phyloP scores from a whole-genome alignment of 768 basidiomycete species.

The Macrolepiota albuminosa region DNA sequence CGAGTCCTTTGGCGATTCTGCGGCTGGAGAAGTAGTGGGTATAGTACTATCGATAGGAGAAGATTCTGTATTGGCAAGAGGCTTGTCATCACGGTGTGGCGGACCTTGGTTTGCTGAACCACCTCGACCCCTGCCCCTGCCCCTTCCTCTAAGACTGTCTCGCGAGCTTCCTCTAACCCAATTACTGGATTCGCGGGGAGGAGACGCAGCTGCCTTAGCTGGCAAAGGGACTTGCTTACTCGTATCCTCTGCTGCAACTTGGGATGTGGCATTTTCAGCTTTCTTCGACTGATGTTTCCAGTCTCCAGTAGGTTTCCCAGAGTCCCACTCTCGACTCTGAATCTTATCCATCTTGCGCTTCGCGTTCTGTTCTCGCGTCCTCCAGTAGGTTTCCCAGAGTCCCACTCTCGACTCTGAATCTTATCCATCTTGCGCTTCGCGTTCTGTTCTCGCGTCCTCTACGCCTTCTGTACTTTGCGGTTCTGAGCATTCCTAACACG shows the following conservation, averaged over 20 bases:
- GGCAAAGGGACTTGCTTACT: conserved; percentile 3
- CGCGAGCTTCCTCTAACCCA: conserved; percentile 27
- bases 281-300: conserved; percentile 23
- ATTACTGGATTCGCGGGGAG: conserved; percentile 13
- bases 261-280: conserved; percentile 8
- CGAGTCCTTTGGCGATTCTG: conserved; percentile 2
- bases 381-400: conserved; percentile 57
- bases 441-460: conserved; percentile 68
- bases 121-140: conserved; percentile 32
- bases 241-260: conserved; percentile 5
- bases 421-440: conserved; percentile 82
- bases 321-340: conserved; percentile 80
- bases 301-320: conserved; percentile 49
- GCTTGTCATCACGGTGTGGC: background rate
- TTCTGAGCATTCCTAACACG: conserved; percentile 50
- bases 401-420: conserved; percentile 77
- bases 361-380: conserved; percentile 73
- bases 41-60: background rate
- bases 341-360: conserved; percentile 79
- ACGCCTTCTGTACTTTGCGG: conserved; percentile 65
- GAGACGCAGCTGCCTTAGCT: background rate
- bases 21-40: conserved; percentile 5
- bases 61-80: background rate
- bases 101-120: conserved; percentile 11
- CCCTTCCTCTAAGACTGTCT: conserved; percentile 22